A percentile compares a stretch with the other conserved stretches of the same genome.
Evolutionary conservation across 768 basidiomycete genomes (phyloP).

Genomic region (Leccinum longicurvipes): DNA sequence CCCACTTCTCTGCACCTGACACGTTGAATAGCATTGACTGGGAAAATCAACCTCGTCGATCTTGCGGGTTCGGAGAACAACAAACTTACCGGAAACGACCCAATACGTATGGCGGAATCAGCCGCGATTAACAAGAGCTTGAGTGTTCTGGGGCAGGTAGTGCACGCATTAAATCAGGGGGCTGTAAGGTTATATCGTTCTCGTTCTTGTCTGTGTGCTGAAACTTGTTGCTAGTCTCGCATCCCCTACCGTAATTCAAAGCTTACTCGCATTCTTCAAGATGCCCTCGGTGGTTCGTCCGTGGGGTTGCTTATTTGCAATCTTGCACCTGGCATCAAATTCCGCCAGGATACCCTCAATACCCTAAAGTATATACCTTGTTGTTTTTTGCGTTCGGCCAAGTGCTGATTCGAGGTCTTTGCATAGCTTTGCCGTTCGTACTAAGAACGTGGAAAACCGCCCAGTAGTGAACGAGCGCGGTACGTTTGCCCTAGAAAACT

Average conservation of each 20-base stretch:
- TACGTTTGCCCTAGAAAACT: conserved; percentile 27
- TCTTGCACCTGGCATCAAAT: conserved; percentile 77
- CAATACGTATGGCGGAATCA: conserved; percentile 84
- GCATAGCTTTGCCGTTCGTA: conserved; percentile 72
- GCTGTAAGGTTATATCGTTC: conserved; percentile 40
- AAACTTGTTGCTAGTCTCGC: conserved; percentile 46
- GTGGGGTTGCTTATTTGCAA: conserved; percentile 84
- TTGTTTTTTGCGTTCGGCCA: background rate
- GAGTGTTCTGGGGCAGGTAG: conserved; percentile 83
- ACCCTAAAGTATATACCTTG: conserved; percentile 69
- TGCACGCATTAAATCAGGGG: conserved; percentile 76
- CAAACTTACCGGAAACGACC: conserved; percentile 85
- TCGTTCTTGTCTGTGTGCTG: conserved; percentile 1
- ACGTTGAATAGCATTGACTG: conserved; percentile 50
- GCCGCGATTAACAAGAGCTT: conserved; percentile 88
- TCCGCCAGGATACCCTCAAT: conserved; percentile 84
- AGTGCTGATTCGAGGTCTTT: background rate
- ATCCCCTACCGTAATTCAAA: conserved; percentile 91
- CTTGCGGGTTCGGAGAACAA: conserved; percentile 92
- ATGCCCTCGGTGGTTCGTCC: conserved; percentile 80
- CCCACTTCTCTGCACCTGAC: background rate
- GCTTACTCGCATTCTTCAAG: conserved; percentile 85
- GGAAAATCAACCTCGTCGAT: conserved; percentile 85
- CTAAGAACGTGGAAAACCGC: conserved; percentile 84
- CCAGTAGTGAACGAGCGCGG: conserved; percentile 77